These are phyloP conservation scores for Ophiostoma sp. DNA, from an alignment of 2,329 filamentous ascomycete genomes.

Conservation along the genomic window DNA sequence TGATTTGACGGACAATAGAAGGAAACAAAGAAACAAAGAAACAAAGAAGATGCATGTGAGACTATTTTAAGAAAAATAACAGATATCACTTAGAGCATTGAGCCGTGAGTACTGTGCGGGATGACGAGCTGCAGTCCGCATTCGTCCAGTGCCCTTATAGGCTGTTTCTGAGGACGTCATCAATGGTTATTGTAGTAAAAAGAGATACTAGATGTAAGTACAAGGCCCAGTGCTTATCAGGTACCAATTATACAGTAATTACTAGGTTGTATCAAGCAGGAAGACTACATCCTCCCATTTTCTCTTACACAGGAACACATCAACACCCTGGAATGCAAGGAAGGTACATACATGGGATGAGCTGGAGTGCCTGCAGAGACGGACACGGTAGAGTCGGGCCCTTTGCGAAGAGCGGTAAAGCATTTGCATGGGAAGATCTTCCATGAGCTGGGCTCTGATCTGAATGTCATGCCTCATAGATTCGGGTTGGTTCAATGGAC, in stretches of 20 bases:
- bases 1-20: not conserved
- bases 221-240: no score
- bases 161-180: not conserved
- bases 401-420: constrained; percentile 3
- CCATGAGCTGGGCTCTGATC: not conserved
- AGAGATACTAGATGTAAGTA: not conserved
- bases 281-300: not conserved
- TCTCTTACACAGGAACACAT: not conserved
- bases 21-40: not conserved
- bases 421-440: not conserved
- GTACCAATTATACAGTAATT: not conserved
- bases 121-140: constrained; percentile 4
- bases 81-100: not conserved
- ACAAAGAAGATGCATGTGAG: not conserved
- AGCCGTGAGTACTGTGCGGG: not conserved
- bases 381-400: not conserved
- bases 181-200: not conserved
- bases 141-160: not conserved
- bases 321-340: not conserved
- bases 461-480: no score
- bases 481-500: no score
- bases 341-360: not conserved
- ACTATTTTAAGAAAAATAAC: not conserved
- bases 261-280: not conserved
- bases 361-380: not conserved